Evolutionary conservation across 768 basidiomycete genomes (phyloP).

Genomic region (Serpula lacrymans): DNA sequence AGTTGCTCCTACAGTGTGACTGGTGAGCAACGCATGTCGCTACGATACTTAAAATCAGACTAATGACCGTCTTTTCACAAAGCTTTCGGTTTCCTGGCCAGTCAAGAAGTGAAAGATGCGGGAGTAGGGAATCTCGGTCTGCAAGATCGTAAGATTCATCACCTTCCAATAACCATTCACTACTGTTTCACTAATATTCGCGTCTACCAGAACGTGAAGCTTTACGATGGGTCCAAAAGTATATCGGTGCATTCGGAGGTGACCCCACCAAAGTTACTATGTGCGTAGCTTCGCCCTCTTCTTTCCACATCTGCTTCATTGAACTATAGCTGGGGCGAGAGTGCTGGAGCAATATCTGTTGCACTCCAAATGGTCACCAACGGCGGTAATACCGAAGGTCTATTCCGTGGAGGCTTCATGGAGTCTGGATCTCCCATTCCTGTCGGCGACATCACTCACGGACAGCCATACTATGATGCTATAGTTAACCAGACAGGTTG

Average conservation of each 20-base stretch:
- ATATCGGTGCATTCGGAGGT: slow-evolving; percentile 60
- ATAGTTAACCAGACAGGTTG: slow-evolving; percentile 30
- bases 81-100: slow-evolving; percentile 40
- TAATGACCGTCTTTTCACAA: not conserved
- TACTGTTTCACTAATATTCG: not conserved
- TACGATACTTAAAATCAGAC: not conserved
- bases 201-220: slow-evolving; percentile 32
- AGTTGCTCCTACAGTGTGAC: slow-evolving; percentile 5
- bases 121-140: slow-evolving; percentile 48
- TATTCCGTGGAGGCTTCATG: slow-evolving; percentile 33
- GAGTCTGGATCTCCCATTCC: slow-evolving; percentile 36
- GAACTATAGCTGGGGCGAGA: slow-evolving; percentile 27
- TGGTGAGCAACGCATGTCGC: slow-evolving; percentile 4
- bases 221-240: slow-evolving; percentile 53
- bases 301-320: not conserved
- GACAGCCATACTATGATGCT: slow-evolving; percentile 26
- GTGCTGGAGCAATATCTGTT: slow-evolving; percentile 36
- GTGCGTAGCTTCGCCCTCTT: slow-evolving; percentile 5
- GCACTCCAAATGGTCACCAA: slow-evolving; percentile 27
- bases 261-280: slow-evolving; percentile 42
- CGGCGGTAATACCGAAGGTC: slow-evolving; percentile 17
- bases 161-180: not conserved
- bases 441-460: slow-evolving; percentile 14
- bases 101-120: slow-evolving; percentile 35
- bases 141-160: slow-evolving; percentile 33